Base-by-base conservation (phyloP, 192 early-diverging fungal species). In the Backusella tuberculispora region DNA sequence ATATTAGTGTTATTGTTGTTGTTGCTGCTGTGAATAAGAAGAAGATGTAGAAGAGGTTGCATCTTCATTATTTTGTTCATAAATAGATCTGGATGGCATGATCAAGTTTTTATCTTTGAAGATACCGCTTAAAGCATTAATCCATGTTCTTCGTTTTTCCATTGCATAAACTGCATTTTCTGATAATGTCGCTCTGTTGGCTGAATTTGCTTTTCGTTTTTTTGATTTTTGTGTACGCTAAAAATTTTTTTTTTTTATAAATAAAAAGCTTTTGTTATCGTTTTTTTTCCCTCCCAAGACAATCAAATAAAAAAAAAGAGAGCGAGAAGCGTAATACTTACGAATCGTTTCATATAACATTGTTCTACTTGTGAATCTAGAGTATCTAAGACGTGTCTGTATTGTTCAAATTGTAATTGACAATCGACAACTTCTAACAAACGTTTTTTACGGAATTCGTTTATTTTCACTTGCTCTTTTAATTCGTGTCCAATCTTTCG, bases 321-420 rank as follows among this genome's bases (percentile, higher is more conserved):
- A n/a, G n/a, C n/a, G 29, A 34, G 29, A 34, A 34, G 29, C 29
- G 2, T 7, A 13, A 15, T 13, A 87, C 88, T 80, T 85, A 95
- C 93, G 81, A 95, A 94, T 67, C 97, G 87, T 79, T 95, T 95
- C 26, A 92, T 81, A 78, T 95, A 99, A 74, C 91, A 88, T 78
- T 91, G 89, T 75, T 97, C 96, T 15, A 99, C 91, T 75, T 94
- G 93, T 80, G 91, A 93, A 77, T 98, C 96, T 41, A 96, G 82
- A 67, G 95, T 94, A 72, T 97, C 96, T 68, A 97, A 82, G 19
- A 98, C 92, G 19, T 90, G 87, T 37, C 89, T 91, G 83, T 95
- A 99, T 80, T 99, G 93, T 78, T 98, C 95, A 77, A 88, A 95
- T 5, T 88, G 94, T 47, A 95, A 87, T 77, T 92, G 90, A 42